Base-by-base conservation (phyloP, 805 yeast genomes). In the Myxozyma neglecta region DNA sequence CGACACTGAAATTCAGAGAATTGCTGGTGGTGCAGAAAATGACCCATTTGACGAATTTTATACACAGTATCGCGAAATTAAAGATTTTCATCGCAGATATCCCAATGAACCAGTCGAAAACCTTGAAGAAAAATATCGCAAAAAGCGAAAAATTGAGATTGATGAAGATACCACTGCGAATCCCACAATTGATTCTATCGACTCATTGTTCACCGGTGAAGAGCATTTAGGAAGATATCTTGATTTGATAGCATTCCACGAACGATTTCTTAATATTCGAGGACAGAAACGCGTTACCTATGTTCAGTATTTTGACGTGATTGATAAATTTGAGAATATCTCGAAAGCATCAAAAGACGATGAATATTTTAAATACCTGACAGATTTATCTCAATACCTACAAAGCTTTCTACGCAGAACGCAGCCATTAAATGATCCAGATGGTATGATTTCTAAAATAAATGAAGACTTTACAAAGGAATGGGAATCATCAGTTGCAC, bases 171-270 rank as follows among this genome's bases (percentile, higher is more conserved):
- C 75, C 72, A 34, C 66, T 69, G 55, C 32, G 11, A 40, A 40
- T 29, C 74, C 64, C 66, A 54, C 76, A 73, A 16, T 66, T 68
- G 75, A 64, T 67, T 49, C 65, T 84, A 64, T 88, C 3, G 81
- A 83, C 16, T 56, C 69, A 0, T 53, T 83, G 6, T 90, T 88
- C 70, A 76, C 83, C 0, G 79, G 81, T 3, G 83, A 80, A 36
- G 97, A 91, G 71, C 73, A 74, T 39, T 81, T 80, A 69, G 97
- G 97, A 0, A 81, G 80, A 63, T 83, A 72, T 65, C 65, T 91
- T 18, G 93, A 90, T 63, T 75, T 90, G 56, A 70, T 77, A 3
- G 70, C 70, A 4, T 76, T 79, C 52, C 87, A 85, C 72, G 82
- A 81, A 36, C 67, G 68, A 36, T 88, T 86, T 83, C 71, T 85